Evolutionary conservation across 257 asterid genomes (phyloP).

Genomic region (Thymus quinquecostatus): DNA sequence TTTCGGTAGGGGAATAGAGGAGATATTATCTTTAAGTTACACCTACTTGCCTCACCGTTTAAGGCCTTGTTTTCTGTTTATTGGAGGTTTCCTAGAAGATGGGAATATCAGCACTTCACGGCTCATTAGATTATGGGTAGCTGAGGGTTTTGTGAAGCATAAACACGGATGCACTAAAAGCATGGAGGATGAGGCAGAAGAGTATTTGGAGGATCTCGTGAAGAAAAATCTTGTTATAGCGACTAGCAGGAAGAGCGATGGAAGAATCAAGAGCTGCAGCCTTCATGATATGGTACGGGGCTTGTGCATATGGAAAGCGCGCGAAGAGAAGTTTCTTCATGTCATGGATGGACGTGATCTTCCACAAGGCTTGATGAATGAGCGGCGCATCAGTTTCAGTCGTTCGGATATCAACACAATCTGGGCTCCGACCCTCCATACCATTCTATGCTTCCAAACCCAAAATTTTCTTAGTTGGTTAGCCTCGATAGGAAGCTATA

Average conservation of each 20-base stretch:
- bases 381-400: background rate
- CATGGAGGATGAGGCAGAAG: constrained; percentile 8
- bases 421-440: background rate
- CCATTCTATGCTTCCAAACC: background rate
- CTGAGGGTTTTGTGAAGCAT: background rate
- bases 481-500: background rate
- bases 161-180: background rate
- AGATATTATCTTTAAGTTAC: background rate
- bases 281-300: constrained; percentile 11
- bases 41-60: constrained; percentile 6
- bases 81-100: background rate
- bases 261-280: background rate
- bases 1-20: background rate
- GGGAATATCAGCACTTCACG: background rate
- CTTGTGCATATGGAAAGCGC: constrained; percentile 16
- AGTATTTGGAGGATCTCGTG: background rate
- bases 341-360: background rate
- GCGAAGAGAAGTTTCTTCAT: constrained; percentile 18
- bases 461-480: too few relatives aligned
- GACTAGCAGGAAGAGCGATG: background rate
- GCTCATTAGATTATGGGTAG: background rate
- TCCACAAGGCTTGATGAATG: background rate
- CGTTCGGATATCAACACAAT: background rate
- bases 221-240: background rate
- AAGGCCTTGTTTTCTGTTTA: background rate